These are phyloP conservation scores for Agastache rugosa DNA, from an alignment of 257 asterid genomes.

Conservation along the genomic window DNA sequence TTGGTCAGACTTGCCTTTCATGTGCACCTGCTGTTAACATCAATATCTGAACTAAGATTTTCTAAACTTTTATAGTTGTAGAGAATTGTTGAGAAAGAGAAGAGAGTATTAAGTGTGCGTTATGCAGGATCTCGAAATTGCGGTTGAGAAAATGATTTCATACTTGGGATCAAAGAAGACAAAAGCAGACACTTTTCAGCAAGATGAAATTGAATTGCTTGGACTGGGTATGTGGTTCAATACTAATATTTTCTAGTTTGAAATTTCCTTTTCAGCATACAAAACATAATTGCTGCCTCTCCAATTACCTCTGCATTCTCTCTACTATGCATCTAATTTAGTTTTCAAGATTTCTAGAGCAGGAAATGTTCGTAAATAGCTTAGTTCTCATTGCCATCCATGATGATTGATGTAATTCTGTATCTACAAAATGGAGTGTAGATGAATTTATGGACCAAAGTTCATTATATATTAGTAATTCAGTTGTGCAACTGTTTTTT, in stretches of 20 bases:
- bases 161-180: conserved; percentile 52
- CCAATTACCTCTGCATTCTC: background rate
- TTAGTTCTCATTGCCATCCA: background rate
- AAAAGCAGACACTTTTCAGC: conserved; percentile 50
- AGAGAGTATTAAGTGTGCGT: conserved; percentile 19
- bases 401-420: background rate
- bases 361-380: background rate
- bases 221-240: conserved; percentile 58
- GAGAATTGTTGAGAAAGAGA: background rate
- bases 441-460: background rate
- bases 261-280: background rate
- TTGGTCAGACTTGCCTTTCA: background rate
- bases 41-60: background rate
- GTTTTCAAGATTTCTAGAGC: background rate
- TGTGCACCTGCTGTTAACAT: background rate
- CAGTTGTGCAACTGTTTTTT: background rate
- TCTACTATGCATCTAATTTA: background rate
- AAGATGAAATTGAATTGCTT: conserved; percentile 67
- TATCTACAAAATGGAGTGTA: too few relatives aligned
- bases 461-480: background rate
- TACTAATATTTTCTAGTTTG: background rate
- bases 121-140: conserved; percentile 68
- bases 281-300: conserved; percentile 2
- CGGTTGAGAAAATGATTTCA: conserved; percentile 72
- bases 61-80: too few relatives aligned